phyloP scores from a whole-genome alignment of 345 rosid species.

The Ricinus communis region DNA sequence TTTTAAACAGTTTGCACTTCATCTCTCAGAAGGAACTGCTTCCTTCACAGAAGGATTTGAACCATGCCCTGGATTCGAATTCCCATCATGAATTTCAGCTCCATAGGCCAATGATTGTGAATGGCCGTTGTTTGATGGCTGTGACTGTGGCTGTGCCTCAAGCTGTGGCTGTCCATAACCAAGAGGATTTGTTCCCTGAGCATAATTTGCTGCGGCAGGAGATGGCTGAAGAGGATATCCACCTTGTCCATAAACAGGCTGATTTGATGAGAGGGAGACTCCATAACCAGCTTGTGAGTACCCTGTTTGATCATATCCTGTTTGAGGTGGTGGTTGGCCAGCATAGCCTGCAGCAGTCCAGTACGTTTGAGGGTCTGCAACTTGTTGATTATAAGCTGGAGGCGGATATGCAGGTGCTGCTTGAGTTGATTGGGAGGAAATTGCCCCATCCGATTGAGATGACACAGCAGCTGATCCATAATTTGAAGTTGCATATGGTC shows the following conservation, averaged over 20 bases:
- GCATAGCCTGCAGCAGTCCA: slow-evolving; percentile 19
- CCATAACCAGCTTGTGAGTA: slow-evolving; percentile 21
- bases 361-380: slow-evolving; percentile 14
- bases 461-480: slow-evolving; percentile 8
- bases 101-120: slow-evolving; percentile 16
- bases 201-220: slow-evolving; percentile 13
- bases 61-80: neutral
- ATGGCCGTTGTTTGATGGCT: slow-evolving; percentile 17
- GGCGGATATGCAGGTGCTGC: slow-evolving; percentile 18
- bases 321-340: slow-evolving; percentile 15
- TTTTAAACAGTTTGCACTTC: neutral
- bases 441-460: slow-evolving; percentile 17
- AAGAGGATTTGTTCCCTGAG: slow-evolving; percentile 1
- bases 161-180: slow-evolving; percentile 9
- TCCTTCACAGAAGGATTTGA: slow-evolving; percentile 10
- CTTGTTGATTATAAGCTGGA: slow-evolving; percentile 18
- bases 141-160: slow-evolving; percentile 9
- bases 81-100: slow-evolving; percentile 13
- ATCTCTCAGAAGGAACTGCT: slow-evolving; percentile 17
- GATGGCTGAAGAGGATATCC: slow-evolving; percentile 25
- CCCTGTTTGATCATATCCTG: slow-evolving; percentile 27
- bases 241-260: slow-evolving; percentile 22
- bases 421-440: slow-evolving; percentile 18
- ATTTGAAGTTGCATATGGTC: slow-evolving; percentile 9
- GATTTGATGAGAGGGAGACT: slow-evolving; percentile 5